phyloP scores from a whole-genome alignment of 805 yeast genomes.

The Wickerhamomyces ciferrii region DNA sequence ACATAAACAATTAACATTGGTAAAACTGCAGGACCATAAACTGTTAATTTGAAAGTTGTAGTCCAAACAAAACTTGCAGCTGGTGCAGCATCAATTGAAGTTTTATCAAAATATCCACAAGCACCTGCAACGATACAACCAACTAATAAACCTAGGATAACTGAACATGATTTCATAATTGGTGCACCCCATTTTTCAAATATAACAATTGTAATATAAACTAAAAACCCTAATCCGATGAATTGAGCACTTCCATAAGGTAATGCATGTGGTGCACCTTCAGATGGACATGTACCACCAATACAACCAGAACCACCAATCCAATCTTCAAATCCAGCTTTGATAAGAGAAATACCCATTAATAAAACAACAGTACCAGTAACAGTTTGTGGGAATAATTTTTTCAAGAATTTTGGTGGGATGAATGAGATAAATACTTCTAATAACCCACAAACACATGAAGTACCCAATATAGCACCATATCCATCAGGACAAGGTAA shows the following conservation, averaged over 20 bases:
- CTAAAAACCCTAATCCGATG: slow-evolving; percentile 83
- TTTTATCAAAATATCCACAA: slow-evolving; percentile 69
- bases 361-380: slow-evolving; percentile 90
- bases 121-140: slow-evolving; percentile 95
- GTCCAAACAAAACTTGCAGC: slow-evolving; percentile 88
- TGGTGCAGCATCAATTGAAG: slow-evolving; percentile 63
- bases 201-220: slow-evolving; percentile 64
- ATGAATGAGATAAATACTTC: slow-evolving; percentile 71
- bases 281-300: slow-evolving; percentile 40
- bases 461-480: slow-evolving; percentile 78
- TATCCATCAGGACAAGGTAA: slow-evolving; percentile 88
- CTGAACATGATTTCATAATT: slow-evolving; percentile 91
- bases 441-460: slow-evolving; percentile 66
- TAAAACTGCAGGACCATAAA: slow-evolving; percentile 82
- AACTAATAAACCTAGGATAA: slow-evolving; percentile 73
- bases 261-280: slow-evolving; percentile 49
- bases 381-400: slow-evolving; percentile 79
- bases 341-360: slow-evolving; percentile 70
- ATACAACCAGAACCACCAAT: slow-evolving; percentile 80
- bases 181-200: slow-evolving; percentile 92
- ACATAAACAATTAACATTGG: slow-evolving; percentile 82
- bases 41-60: slow-evolving; percentile 67
- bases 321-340: slow-evolving; percentile 78
- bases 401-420: slow-evolving; percentile 70
- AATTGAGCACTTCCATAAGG: slow-evolving; percentile 89